A percentile compares a stretch with the other conserved stretches of the same genome.
Evolutionary conservation across 1,284 basidiomycete species (phyloP).

Genomic region (Fomitiporia mediterranea): DNA sequence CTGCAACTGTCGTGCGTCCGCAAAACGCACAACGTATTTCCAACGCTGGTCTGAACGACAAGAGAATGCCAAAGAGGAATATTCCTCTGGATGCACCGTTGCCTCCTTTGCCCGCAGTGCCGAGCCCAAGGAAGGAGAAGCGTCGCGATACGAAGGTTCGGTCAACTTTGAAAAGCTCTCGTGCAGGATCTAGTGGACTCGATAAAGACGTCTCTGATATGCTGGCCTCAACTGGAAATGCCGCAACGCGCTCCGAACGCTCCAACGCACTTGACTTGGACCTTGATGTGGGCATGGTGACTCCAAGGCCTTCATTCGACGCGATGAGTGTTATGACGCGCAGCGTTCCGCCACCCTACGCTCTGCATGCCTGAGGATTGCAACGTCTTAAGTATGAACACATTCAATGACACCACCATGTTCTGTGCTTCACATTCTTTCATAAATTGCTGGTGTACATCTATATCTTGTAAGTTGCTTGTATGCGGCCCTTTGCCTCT

Average conservation of each 20-base stretch:
- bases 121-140: constrained; percentile 6
- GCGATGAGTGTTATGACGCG: constrained; percentile 1
- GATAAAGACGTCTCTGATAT: not conserved
- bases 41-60: not conserved
- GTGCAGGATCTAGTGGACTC: not conserved
- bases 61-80: not conserved
- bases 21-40: constrained; percentile 9
- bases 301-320: constrained; percentile 11
- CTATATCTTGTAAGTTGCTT: too few relatives aligned
- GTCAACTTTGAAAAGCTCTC: not conserved
- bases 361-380: constrained; percentile 1
- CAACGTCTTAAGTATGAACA: too few relatives aligned
- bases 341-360: constrained; percentile 15
- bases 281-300: not conserved
- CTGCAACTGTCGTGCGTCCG: constrained; percentile 11
- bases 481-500: too few relatives aligned
- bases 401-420: too few relatives aligned
- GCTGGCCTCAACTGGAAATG: too few relatives aligned
- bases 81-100: not conserved
- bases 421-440: too few relatives aligned
- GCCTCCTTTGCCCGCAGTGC: constrained; percentile 2
- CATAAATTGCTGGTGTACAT: too few relatives aligned
- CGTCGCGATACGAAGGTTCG: not conserved
- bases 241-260: not conserved
- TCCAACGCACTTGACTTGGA: not conserved